phyloP scores from a whole-genome alignment of 2,329 filamentous ascomycete genomes.

The Nigrograna mackinnonii region DNA sequence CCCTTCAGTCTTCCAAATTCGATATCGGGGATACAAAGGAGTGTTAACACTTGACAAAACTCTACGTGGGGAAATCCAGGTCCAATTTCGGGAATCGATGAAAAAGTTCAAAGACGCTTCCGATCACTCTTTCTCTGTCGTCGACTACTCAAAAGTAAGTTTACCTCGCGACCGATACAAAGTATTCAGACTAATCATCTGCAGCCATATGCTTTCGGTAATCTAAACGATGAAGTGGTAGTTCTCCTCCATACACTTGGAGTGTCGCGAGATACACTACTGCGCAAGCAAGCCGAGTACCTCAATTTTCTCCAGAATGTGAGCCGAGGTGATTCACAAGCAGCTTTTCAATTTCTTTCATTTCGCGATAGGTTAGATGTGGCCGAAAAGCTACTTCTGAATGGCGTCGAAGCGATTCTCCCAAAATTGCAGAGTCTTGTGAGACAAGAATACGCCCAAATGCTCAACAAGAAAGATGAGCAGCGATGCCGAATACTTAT shows the following conservation, averaged over 20 bases:
- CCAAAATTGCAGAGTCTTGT: constrained; percentile 30
- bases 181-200: constrained; percentile 3
- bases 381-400: constrained; percentile 43
- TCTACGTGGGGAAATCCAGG: constrained; percentile 26
- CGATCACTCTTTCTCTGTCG: constrained; percentile 43
- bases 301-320: constrained; percentile 37
- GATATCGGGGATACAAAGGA: constrained; percentile 49
- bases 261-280: constrained; percentile 30
- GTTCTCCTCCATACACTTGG: constrained; percentile 44
- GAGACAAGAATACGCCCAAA: constrained; percentile 36
- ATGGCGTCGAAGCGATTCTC: constrained; percentile 37
- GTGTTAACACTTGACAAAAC: constrained; percentile 45
- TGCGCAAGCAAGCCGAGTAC: constrained; percentile 42
- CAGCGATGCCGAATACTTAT: constrained; percentile 44
- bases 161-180: neutral
- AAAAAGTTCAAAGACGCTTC: constrained; percentile 45
- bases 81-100: constrained; percentile 44
- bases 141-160: constrained; percentile 46
- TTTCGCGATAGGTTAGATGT: constrained; percentile 36
- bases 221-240: constrained; percentile 48
- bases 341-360: constrained; percentile 41
- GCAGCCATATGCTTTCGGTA: constrained; percentile 45
- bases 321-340: constrained; percentile 19
- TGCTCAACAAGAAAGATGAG: constrained; percentile 40
- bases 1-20: constrained; percentile 47